Base-by-base conservation (phyloP, 78 protist species). In the Dictyostelium brefeldianum region DNA sequence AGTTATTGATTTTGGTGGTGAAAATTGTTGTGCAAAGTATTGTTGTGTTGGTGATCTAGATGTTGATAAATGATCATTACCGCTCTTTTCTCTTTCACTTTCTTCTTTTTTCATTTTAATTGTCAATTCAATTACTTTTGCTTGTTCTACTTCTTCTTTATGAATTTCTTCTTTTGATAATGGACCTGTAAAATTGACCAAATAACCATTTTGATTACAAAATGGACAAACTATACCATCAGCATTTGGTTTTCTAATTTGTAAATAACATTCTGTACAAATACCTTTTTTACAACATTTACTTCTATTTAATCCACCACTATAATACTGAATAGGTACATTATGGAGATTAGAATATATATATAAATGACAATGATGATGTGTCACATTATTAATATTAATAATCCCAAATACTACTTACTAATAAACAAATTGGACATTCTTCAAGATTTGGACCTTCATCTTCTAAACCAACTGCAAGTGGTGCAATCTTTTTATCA, bases 271-370 rank as follows among this genome's bases (percentile, higher is more conserved):
- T 65, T 87, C 93, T 78, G 93, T 87, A 77, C 93, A 87, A 15
- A 87, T 87, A 14, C 93, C 93, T 51, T 87, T 87, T 77, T 87
- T 87, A 65, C 93, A 87, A 87, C 93, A 87, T 51, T 77, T 87
- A 8, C 84, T 77, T 64, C 93, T n/a, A 87, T 87, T 87, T 36
- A 87, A 64, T 31, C 83, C 83, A 78, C 93, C 67, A 62, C 78
- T 43, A 64, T 77, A 87, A 51, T 25, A 87, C 79, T 67, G n/a
- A n/a, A n/a, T n/a, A n/a, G n/a, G n/a, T n/a, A n/a, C n/a, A n/a
- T n/a, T n/a, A n/a, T n/a, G n/a, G n/a, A n/a, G n/a, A n/a, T n/a
- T n/a, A n/a, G n/a, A n/a, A n/a, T n/a, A n/a, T n/a, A n/a, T 74
- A n/a, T 48, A 11, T 74, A 18, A 6, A 2, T 8, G 4, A 36